Base-by-base conservation (phyloP, 78 protist species). In the Tieghemostelium lacteum region DNA sequence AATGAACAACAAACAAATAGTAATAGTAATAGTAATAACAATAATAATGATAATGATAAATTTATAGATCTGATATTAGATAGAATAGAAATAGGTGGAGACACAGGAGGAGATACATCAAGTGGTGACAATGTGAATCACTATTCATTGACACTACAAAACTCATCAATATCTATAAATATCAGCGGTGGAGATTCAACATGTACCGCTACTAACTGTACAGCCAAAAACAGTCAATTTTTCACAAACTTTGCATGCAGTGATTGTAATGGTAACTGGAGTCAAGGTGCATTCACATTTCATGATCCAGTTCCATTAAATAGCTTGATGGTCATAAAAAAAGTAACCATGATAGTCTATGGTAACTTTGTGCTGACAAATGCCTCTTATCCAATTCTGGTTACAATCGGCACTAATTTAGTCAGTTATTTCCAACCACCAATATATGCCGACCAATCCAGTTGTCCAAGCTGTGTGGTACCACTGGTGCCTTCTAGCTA, bases 261-360 rank as follows among this genome's bases (percentile, higher is more conserved):
- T 20, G 3, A 54, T 24, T 7, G 26, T 5, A 3, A 20, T 19
- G 40, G 63, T n/a, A 7, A 31, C 28, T 71, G 77, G 77, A n/a
- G 26, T 4, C 12, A 6, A 20, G 77, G 77, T 16, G 22, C 3
- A 3, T 17, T 50, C 10, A 12, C 8, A 28, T 71, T 71, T n/a
- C 16, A 33, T 4, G 77, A 71, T 71, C 77, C 77, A 16, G 26
- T 50, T 24, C 61, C 77, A 71, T 6, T 17, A 22, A 50, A n/a
- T 50, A 42, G 22, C 14, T 33, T 52, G 20, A 28, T 52, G 4
- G 63, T 71, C 16, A 39, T 71, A 8, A 54, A 71, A 1, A 71
- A 71, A 28, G 33, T 71, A 2, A 10, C 2, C 17, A n/a, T 71
- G 31, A 19, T 17, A 0, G 12, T 71, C 4, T 40, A 33, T 50